A percentile compares a stretch with the other conserved stretches of the same genome.
These are phyloP conservation scores for Torulaspora pretoriensis DNA, from an alignment of 1,139 yeast species.

Conservation along the genomic window DNA sequence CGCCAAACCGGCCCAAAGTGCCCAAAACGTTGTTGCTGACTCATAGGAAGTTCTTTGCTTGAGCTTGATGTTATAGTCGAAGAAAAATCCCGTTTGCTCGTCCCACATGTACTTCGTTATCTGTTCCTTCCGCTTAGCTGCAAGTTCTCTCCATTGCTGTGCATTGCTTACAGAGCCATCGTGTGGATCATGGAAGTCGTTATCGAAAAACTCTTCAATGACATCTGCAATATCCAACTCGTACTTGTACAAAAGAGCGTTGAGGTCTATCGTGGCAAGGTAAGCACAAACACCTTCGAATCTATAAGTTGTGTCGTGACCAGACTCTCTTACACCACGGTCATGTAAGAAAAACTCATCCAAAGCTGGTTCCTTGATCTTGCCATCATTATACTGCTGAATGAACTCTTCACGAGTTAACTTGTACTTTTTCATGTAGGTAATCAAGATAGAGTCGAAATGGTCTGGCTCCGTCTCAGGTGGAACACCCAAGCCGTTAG, in stretches of 20 bases:
- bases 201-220: slow-evolving; percentile 54
- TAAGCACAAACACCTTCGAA: slow-evolving; percentile 87
- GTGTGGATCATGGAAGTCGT: slow-evolving; percentile 39
- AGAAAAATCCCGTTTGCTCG: slow-evolving; percentile 71
- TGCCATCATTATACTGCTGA: slow-evolving; percentile 61
- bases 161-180: slow-evolving; percentile 49
- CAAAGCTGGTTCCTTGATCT: slow-evolving; percentile 66
- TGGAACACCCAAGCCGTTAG: slow-evolving; percentile 86
- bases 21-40: slow-evolving; percentile 90
- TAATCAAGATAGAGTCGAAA: slow-evolving; percentile 66
- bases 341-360: slow-evolving; percentile 91
- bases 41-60: slow-evolving; percentile 62
- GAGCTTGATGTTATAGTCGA: slow-evolving; percentile 72
- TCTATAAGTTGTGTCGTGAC: slow-evolving; percentile 92
- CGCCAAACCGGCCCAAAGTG: slow-evolving; percentile 81
- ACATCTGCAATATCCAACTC: slow-evolving; percentile 77
- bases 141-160: slow-evolving; percentile 55
- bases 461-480: slow-evolving; percentile 96
- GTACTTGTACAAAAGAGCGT: slow-evolving; percentile 81
- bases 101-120: slow-evolving; percentile 81
- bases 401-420: slow-evolving; percentile 67
- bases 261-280: slow-evolving; percentile 86
- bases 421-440: slow-evolving; percentile 62
- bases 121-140: slow-evolving; percentile 50
- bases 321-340: slow-evolving; percentile 93